Evolutionary conservation across 1,284 basidiomycete genomes (phyloP), one percentile per base, ranked within the genome.

Genomic region (Cutaneotrichosporon dermatis): DNA sequence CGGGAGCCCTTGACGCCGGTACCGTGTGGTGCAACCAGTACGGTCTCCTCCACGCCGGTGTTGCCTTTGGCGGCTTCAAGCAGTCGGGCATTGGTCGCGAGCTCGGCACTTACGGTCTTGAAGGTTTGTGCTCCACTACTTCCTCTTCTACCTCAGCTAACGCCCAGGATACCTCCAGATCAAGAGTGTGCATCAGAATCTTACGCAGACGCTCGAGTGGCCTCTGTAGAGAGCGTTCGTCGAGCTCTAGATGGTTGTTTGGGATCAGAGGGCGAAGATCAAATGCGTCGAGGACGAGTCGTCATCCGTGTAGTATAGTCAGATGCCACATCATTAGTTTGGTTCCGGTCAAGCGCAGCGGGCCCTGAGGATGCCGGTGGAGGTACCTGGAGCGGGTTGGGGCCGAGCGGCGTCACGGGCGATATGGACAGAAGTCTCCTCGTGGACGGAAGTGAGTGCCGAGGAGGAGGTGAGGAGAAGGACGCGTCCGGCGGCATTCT

Each of bases 11-110:
- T 39, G 87, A 92, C 69, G 90, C 92, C 16, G 92, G 92, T 11
- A 79, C 79, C 0, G 74, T 92, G 40, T 93, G 90, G 91, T 82
- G 91, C 61, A 94, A 94, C 77, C 86, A 90, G 73, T 95, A 94
- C 77, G 88, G 88, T 67, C 59, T 88, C 7, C 74, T 92, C 54
- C 83, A 83, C 72, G 89, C 88, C 74, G 90, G 90, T 60, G 89
- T 91, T 43, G 92, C 94, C 1, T 96, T 96, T 69, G 94, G 93
- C 37, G 93, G 94, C n/a, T 93, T 91, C 81, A 94, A 93, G 78
- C 86, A 86, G 70, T 85, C 83, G 59, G 87, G 87, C n/a, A 83
- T 87, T 60, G 87, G 87, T 39, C 84, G 92, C 57, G 93, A 97
- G 76, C 84, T 95, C 52, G 92, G 92, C 35, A 88, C 86, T 70